Conservation (phyloP, 441 rosid species). For the Corymbia citriodora region DNA sequence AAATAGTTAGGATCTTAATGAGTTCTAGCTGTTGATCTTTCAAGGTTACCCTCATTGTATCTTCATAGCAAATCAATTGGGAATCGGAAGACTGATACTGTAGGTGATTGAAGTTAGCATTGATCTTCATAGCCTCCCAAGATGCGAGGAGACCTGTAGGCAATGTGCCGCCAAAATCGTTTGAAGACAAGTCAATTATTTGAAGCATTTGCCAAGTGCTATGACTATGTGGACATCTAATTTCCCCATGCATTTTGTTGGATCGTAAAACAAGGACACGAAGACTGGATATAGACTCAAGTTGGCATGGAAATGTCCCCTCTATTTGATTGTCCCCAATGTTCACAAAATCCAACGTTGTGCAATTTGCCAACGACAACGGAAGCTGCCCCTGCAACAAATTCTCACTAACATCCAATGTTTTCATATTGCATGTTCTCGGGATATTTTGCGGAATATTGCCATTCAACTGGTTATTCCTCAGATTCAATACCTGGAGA, state of each 20-base stretch:
- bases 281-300: fast-evolving
- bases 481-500: not conserved
- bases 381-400: not conserved
- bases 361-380: not conserved
- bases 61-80: too few relatives aligned
- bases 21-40: not conserved
- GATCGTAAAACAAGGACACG: not conserved
- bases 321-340: not conserved
- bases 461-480: not conserved
- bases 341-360: not conserved
- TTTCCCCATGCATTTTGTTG: not conserved
- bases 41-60: not conserved
- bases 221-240: not conserved
- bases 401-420: not conserved
- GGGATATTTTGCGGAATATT: not conserved
- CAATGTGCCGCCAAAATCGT: too few relatives aligned
- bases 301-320: not conserved
- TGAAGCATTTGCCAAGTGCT: not conserved
- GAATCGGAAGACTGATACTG: not conserved
- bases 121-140: too few relatives aligned
- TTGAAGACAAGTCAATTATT: too few relatives aligned
- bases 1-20: not conserved
- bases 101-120: fast-evolving
- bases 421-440: fast-evolving
- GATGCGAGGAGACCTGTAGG: too few relatives aligned